Conservation (phyloP, 1,284 basidiomycete genomes). For the Polyporus tsugae region DNA sequence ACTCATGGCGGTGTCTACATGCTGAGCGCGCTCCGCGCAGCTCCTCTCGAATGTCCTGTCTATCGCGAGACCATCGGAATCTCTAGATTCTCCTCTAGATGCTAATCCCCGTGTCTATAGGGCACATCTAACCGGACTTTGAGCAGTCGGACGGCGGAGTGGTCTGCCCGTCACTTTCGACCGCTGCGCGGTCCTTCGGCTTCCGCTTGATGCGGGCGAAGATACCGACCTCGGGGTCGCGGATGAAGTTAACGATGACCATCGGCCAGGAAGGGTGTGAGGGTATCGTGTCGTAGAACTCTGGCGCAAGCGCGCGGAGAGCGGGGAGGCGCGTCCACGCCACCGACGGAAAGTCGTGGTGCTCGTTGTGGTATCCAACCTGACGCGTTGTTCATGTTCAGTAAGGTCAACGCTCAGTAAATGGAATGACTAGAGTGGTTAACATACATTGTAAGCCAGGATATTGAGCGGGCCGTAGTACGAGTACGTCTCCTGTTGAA, state of each 20-base stretch:
- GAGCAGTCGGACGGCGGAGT: conserved; percentile 11
- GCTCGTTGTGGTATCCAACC: conserved; percentile 99
- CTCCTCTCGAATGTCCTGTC: neutral
- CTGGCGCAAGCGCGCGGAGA: conserved; percentile 84
- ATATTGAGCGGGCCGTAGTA: conserved; percentile 95
- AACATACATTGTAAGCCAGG: conserved; percentile 91
- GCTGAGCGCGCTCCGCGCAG: neutral
- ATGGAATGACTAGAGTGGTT: neutral
- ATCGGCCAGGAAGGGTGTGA: conserved; percentile 93
- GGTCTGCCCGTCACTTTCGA: conserved; percentile 7
- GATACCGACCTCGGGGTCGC: conserved; percentile 83
- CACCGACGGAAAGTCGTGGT: conserved; percentile 97
- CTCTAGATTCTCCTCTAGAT: neutral
- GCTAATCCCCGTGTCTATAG: neutral
- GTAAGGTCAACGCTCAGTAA: neutral
- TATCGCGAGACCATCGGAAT: neutral
- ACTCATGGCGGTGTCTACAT: neutral
- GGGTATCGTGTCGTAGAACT: conserved; percentile 92
- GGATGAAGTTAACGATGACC: conserved; percentile 94
- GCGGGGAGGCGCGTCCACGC: conserved; percentile 95
- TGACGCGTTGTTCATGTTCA: conserved; percentile 42
- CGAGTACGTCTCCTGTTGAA: conserved; percentile 94
- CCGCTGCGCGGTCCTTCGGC: conserved; percentile 34
- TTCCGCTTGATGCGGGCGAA: conserved; percentile 47
- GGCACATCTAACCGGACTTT: neutral